Evolutionary conservation across 2,329 filamentous ascomycete genomes (phyloP).

Genomic region (Venturia effusa): DNA sequence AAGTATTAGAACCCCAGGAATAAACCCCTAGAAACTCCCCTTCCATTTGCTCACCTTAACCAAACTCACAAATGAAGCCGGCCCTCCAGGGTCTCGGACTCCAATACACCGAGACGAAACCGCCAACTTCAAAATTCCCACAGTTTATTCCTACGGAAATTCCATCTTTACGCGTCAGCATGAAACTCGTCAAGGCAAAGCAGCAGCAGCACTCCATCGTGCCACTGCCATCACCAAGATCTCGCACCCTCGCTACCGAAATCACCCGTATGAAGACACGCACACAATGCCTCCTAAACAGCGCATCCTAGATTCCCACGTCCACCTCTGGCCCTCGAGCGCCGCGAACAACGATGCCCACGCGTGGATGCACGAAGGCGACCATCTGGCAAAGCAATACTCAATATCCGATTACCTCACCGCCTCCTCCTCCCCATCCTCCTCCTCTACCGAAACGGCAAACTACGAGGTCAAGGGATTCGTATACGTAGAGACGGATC

Average conservation of each 20-base stretch:
- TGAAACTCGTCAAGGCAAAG: background rate
- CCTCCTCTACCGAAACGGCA: slow-evolving; percentile 16
- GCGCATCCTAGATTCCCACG: slow-evolving; percentile 73
- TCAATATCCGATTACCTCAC: slow-evolving; percentile 51
- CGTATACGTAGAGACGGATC: slow-evolving; percentile 75
- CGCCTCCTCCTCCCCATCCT: slow-evolving; percentile 13
- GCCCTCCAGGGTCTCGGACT: background rate
- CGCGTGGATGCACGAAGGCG: slow-evolving; percentile 53
- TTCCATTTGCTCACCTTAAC: background rate
- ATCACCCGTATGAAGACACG: background rate
- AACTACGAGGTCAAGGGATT: slow-evolving; percentile 45
- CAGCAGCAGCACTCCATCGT: too few species aligned
- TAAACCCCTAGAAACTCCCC: background rate
- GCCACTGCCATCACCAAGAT: background rate
- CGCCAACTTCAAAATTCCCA: background rate
- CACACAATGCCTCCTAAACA: slow-evolving; percentile 18
- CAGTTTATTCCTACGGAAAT: background rate
- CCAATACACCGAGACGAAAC: background rate
- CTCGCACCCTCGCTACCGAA: background rate
- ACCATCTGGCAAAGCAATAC: slow-evolving; percentile 52
- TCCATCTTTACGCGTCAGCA: background rate
- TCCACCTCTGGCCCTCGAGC: slow-evolving; percentile 70
- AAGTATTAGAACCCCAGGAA: background rate
- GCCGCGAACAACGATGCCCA: slow-evolving; percentile 51
- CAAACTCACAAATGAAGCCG: background rate